A percentile compares a stretch with the other conserved stretches of the same genome.
These are phyloP conservation scores for Herpetomonas samuelpessoai DNA, from an alignment of 208 protist species.

Conservation along the genomic window DNA sequence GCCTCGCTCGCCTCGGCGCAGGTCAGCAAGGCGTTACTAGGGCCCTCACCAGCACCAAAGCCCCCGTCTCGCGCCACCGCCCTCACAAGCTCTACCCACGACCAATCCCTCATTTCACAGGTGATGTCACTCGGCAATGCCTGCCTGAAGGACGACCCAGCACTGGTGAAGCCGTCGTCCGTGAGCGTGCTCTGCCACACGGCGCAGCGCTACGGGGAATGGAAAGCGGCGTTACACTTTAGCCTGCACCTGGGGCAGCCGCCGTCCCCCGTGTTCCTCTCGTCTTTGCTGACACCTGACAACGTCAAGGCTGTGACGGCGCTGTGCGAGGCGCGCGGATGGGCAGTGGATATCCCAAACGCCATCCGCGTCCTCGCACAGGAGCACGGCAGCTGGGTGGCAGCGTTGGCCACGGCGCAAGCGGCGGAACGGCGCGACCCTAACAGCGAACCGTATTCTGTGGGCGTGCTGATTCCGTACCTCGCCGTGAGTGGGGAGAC, in stretches of 20 bases:
- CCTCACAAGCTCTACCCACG: background rate
- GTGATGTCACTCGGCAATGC: slow-evolving; percentile 46
- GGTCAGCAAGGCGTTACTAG: background rate
- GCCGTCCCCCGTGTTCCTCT: slow-evolving; percentile 71
- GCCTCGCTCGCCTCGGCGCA: background rate
- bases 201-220: slow-evolving; percentile 70
- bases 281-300: slow-evolving; percentile 53
- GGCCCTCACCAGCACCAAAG: background rate
- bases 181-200: slow-evolving; percentile 73
- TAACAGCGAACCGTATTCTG: slow-evolving; percentile 66
- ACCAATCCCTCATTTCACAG: slow-evolving; percentile 25
- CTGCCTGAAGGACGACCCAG: slow-evolving; percentile 38
- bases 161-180: slow-evolving; percentile 53
- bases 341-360: slow-evolving; percentile 61
- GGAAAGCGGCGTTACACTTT: slow-evolving; percentile 68
- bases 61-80: background rate
- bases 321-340: slow-evolving; percentile 33
- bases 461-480: slow-evolving; percentile 74
- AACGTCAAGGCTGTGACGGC: slow-evolving; percentile 43
- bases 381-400: slow-evolving; percentile 61
- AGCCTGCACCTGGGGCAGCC: slow-evolving; percentile 31
- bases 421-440: slow-evolving; percentile 58
- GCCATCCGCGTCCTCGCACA: slow-evolving; percentile 63
- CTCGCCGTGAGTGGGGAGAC: slow-evolving; percentile 55
- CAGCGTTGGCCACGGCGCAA: slow-evolving; percentile 57